Evolutionary conservation across 2,329 filamentous ascomycete species (phyloP), one percentile per base, ranked within the genome.

Genomic region (Trichophyton schoenleinii): DNA sequence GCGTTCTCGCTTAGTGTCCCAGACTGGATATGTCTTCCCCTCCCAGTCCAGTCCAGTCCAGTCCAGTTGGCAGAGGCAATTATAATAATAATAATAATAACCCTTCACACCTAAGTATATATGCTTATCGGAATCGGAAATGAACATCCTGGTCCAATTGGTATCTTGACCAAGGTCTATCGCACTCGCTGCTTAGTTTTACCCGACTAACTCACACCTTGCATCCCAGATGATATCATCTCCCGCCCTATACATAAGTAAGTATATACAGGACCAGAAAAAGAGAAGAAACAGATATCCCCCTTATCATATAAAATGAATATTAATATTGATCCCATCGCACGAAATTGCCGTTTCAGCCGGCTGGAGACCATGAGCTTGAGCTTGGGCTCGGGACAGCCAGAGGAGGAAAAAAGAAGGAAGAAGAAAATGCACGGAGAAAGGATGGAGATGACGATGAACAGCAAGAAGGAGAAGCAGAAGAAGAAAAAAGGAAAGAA

Each of bases 301-400:
- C 22, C 42, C 4, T 18, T 8, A 46, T 46, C 20, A 48, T 18
- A 18, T 18, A 18, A 18, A 18, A 18, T 18, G 18, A 22, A 22
- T 22, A 48, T 3, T 11, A 9, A 9, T 34, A 22, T 22, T 13
- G 18, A 53, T 22, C 49, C 7, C 48, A 53, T 53, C 49, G 25
- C 49, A 53, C 49, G 49, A 53, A 53, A 53, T 53, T 53, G 49
- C 49, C 49, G 49, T 53, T 53, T 53, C 49, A 53, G 22, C 49
- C 22, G 25, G 18, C 28, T 53, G 49, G 49, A 22, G 25, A 25
- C 22, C 22, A 31, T 18, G 25, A 53, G 25, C 49, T 53, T 18
- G 49, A 31, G 49, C 49, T 53, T 25, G 49, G 49, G 49, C 49
- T 53, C 49, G 49, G 49, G 49, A 6, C 49, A 34, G 13, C 18